Conservation (phyloP, 768 basidiomycete genomes). For the Psilocybe tampanensis region DNA sequence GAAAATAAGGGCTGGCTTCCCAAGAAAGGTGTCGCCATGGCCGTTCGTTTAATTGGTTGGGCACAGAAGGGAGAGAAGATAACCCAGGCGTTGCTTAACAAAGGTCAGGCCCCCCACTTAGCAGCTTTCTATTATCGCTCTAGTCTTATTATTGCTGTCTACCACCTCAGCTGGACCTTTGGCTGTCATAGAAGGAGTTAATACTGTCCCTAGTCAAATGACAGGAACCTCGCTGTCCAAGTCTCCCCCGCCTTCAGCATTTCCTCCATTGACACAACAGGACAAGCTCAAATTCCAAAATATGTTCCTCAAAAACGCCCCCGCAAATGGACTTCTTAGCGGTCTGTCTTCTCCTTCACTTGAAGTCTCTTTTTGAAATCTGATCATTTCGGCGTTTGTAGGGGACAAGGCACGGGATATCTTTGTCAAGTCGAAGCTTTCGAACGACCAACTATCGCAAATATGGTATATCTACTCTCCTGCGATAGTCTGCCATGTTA, state of each 20-base stretch:
- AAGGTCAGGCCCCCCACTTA: constrained; percentile 56
- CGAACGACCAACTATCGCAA: constrained; percentile 84
- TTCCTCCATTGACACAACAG: constrained; percentile 74
- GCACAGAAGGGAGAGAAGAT: constrained; percentile 85
- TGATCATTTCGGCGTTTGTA: constrained; percentile 25
- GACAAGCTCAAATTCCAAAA: constrained; percentile 85
- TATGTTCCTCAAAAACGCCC: constrained; percentile 74
- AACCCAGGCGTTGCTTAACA: constrained; percentile 59
- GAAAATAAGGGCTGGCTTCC: constrained; percentile 94
- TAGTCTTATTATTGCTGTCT: constrained; percentile 12
- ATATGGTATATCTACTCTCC: constrained; percentile 70
- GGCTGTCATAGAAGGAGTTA: constrained; percentile 76
- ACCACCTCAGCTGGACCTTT: constrained; percentile 77
- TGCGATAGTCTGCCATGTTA: not conserved
- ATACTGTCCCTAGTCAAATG: constrained; percentile 55
- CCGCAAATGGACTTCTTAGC: constrained; percentile 74
- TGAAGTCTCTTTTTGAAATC: not conserved
- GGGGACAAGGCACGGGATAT: constrained; percentile 89
- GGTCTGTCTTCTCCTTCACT: constrained; percentile 43
- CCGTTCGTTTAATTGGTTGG: constrained; percentile 90
- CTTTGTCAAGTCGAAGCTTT: constrained; percentile 89
- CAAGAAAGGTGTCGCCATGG: constrained; percentile 83
- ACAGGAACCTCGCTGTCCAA: constrained; percentile 63
- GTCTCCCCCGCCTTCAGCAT: constrained; percentile 56
- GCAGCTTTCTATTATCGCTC: constrained; percentile 9